Base-by-base conservation (phyloP, 768 basidiomycete genomes). In the Epithele typhae region DNA sequence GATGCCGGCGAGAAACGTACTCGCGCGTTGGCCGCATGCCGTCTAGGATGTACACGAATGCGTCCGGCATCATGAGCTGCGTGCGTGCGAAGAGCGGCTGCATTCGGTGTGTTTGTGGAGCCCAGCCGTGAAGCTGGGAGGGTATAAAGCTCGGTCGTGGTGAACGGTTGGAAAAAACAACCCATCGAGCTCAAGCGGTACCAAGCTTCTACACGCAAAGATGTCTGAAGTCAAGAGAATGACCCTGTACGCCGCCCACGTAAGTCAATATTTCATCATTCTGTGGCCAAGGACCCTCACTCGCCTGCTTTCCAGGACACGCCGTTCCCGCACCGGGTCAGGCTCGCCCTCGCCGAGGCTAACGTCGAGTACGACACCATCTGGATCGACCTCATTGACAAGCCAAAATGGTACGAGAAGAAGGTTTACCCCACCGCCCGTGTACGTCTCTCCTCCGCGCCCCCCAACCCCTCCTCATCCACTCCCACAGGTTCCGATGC, bases 401-500 rank as follows among this genome's bases (percentile, higher is more conserved):
- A 86, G 63, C 82, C 82, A 0, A 77, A 74, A 37, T 84, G 82
- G 83, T 84, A 81, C 58, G 75, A 75, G 0, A 71, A 75, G 1
- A 72, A 78, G 48, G 75, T 87, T 25, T 84, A 85, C 62, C 78
- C 77, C 1, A 79, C 72, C 1, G 75, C n/a, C n/a, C n/a, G n/a
- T n/a, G n/a, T n/a, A n/a, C n/a, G n/a, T n/a, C n/a, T n/a, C n/a
- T n/a, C n/a, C n/a, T n/a, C n/a, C n/a, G n/a, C n/a, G n/a, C n/a
- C n/a, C n/a, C n/a, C n/a, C n/a, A n/a, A n/a, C n/a, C n/a, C n/a
- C n/a, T n/a, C n/a, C n/a, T n/a, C n/a, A n/a, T n/a, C n/a, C n/a
- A n/a, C n/a, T n/a, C n/a, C n/a, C n/a, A n/a, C 38, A 78, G 79
- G 73, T 82, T 10, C 78, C 82, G n/a, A 76, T 78, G 0, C 64